Percentiles rank a stretch among this genome's conserved stretches.
phyloP scores from a whole-genome alignment of 2,329 filamentous ascomycete species.

The Arachnopeziza araneosa region DNA sequence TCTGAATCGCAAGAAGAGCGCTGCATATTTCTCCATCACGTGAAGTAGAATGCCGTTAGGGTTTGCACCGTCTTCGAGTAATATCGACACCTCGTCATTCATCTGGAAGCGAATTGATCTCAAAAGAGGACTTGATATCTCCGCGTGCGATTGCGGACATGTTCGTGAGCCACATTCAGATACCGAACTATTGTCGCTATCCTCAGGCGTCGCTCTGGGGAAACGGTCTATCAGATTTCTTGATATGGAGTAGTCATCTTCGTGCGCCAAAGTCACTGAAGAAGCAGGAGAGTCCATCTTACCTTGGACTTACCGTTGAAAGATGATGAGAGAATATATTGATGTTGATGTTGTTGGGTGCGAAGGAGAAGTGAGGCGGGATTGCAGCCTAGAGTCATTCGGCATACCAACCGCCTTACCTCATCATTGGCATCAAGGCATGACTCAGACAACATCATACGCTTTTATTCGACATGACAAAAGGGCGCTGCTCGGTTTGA shows the following conservation, averaged over 20 bases:
- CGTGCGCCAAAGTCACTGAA: background rate
- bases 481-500: no score
- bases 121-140: slow-evolving; percentile 9
- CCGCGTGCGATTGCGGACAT: slow-evolving; percentile 9
- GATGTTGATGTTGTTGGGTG: background rate
- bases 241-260: background rate
- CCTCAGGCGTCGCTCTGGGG: no score
- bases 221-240: no score
- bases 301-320: background rate
- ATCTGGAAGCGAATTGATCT: slow-evolving; percentile 13
- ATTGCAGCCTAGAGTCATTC: no score
- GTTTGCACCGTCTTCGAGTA: slow-evolving; percentile 12
- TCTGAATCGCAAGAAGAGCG: slow-evolving; percentile 17
- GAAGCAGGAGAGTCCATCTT: background rate
- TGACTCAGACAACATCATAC: no score
- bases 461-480: no score
- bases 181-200: no score
- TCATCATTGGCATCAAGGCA: no score
- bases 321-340: background rate
- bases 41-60: slow-evolving; percentile 11
- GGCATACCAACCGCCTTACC: no score
- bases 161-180: background rate
- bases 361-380: background rate
- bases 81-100: slow-evolving; percentile 9
- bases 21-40: slow-evolving; percentile 13